Evolutionary conservation across 371 early-diverging fungal species (phyloP).

Genomic region (Mucor lusitanicus): DNA sequence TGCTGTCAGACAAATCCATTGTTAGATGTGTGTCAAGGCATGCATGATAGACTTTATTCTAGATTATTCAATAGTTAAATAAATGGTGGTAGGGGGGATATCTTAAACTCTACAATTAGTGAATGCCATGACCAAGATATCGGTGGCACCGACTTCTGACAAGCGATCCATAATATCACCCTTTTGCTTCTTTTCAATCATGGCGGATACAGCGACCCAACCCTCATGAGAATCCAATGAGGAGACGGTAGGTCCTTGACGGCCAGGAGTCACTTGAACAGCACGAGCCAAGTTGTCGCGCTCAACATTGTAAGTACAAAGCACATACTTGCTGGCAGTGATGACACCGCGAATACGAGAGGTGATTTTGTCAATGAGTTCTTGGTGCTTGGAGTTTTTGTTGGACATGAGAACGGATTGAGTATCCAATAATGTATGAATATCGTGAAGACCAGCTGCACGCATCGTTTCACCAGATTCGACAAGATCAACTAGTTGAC

Average conservation of each 20-base stretch:
- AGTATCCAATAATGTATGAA: conserved; percentile 79
- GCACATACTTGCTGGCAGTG: conserved; percentile 84
- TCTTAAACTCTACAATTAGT: conserved; percentile 78
- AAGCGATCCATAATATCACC: conserved; percentile 92
- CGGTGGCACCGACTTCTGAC: conserved; percentile 85
- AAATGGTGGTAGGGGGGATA: not conserved
- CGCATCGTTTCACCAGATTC: conserved; percentile 99
- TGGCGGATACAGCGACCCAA: conserved; percentile 94
- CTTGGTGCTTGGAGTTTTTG: conserved; percentile 57
- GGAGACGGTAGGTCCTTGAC: conserved; percentile 90
- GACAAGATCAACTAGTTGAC: conserved; percentile 26
- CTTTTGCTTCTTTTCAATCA: conserved; percentile 82
- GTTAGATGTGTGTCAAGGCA: conserved; percentile 85
- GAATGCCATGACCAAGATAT: conserved; percentile 86
- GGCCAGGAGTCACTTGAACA: conserved; percentile 85
- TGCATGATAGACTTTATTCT: conserved; percentile 88
- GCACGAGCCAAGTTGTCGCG: conserved; percentile 66
- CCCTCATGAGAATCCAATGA: conserved; percentile 80
- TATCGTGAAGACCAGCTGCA: conserved; percentile 93
- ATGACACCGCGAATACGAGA: conserved; percentile 92
- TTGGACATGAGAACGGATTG: conserved; percentile 89
- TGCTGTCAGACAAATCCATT: conserved; percentile 75
- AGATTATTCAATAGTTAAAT: conserved; percentile 82
- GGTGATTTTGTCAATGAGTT: conserved; percentile 73
- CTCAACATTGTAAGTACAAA: conserved; percentile 89